Evolutionary conservation across 176 grass and related monocot genomes (phyloP), one percentile per base, ranked within the genome.

Genomic region (Lolium multiflorum): DNA sequence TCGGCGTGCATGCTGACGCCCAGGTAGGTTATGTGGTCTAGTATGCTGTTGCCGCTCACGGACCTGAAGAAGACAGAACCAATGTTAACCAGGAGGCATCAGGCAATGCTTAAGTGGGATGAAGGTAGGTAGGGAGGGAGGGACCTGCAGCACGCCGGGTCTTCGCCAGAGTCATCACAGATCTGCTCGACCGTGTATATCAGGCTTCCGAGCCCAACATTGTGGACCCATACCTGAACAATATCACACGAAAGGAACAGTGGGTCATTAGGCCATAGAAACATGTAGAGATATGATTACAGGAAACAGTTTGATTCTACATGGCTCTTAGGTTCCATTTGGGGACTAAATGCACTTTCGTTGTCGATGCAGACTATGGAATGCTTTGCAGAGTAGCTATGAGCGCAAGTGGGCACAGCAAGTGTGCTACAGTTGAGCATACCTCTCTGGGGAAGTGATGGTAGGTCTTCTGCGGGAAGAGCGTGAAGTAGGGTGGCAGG

Each of bases 391-490:
- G 6, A 28, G 1, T 37, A 71, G 50, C 3, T 55, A 60, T 4
- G 11, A 21, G 18, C 10, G 46, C 3, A 71, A 71, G 73, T 54
- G 37, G 62, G 17, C 4, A 26, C 14, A 54, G 21, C 49, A 37
- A n/a, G 68, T 4, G 3, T 48, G 24, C 6, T 46, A n/a, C 11
- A 15, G 46, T 76, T 69, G 66, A 64, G 38, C 68, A 21, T 93
- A 96, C 97, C 94, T 99, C 97, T 81, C 82, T 88, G 70, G 97
- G 87, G 71, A 99, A 97, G 85, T 97, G 97, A 83, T 99, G 97
- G 73, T 97, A 99, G 28, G 97, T 96, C 78, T 94, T 99, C 56
- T 94, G 79, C 0, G 92, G 90, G 41, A 99, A 99, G 87, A 90
- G 89, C 25, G 85, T 39, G 68, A 93, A 99, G 63, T 94, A 96